These are phyloP conservation scores for Phytopythium chamaehyphon DNA, from an alignment of 352 stramenopile genomes.

Conservation along the genomic window DNA sequence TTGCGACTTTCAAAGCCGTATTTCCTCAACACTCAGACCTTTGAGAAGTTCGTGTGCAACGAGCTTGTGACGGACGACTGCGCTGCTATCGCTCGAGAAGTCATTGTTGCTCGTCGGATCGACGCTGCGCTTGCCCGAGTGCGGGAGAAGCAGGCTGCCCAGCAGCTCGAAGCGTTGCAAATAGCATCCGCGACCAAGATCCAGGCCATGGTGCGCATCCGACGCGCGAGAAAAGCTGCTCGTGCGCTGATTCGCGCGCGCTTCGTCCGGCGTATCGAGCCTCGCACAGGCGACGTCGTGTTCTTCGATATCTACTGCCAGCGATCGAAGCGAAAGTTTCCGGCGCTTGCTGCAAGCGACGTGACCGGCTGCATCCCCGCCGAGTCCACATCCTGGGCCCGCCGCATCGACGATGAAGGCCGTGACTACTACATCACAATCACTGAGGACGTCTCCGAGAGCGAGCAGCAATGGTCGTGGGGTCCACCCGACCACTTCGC, in stretches of 20 bases:
- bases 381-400: slow-evolving; percentile 65
- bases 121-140: slow-evolving; percentile 37
- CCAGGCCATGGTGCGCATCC: slow-evolving; percentile 60
- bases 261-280: slow-evolving; percentile 63
- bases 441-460: slow-evolving; percentile 24
- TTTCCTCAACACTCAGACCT: slow-evolving; percentile 58
- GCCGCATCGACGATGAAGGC: slow-evolving; percentile 38
- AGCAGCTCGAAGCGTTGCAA: slow-evolving; percentile 25
- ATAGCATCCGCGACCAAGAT: slow-evolving; percentile 45
- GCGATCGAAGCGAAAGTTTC: slow-evolving; percentile 30
- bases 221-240: slow-evolving; percentile 31
- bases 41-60: slow-evolving; percentile 66
- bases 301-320: slow-evolving; percentile 59
- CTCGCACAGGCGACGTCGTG: slow-evolving; percentile 35
- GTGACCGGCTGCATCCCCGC: slow-evolving; percentile 37
- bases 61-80: slow-evolving; percentile 69
- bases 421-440: slow-evolving; percentile 47
- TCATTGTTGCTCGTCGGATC: slow-evolving; percentile 49
- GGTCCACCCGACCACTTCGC: slow-evolving; percentile 50
- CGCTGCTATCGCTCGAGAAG: slow-evolving; percentile 45
- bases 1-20: slow-evolving; percentile 50
- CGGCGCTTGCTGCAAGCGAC: slow-evolving; percentile 44
- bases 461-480: slow-evolving; percentile 16
- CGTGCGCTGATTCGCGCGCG: slow-evolving; percentile 46
- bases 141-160: slow-evolving; percentile 22